Conservation (phyloP, 2,329 filamentous ascomycete genomes). For the Aspergillus thermomutatus region DNA sequence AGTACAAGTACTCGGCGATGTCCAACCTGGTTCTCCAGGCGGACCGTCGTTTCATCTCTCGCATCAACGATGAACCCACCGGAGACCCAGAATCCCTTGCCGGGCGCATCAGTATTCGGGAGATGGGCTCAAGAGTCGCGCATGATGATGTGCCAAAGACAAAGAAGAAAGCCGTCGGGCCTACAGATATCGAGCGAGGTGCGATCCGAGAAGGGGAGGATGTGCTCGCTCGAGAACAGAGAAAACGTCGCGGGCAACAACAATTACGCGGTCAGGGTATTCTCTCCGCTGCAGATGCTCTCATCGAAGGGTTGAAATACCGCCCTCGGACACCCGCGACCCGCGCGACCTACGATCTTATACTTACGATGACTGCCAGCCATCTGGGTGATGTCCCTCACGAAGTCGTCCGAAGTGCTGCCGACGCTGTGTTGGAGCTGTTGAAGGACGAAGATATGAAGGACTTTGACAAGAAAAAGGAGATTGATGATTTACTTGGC, state of each 20-base stretch:
- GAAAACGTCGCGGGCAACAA: conserved; percentile 72
- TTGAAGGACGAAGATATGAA: conserved; percentile 95
- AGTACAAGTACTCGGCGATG: conserved; percentile 99
- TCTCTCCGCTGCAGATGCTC: conserved; percentile 75
- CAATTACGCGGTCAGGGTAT: conserved; percentile 72
- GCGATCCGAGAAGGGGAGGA: conserved; percentile 76
- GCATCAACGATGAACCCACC: conserved; percentile 89
- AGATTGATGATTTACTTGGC: conserved; percentile 92
- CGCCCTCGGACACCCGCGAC: conserved; percentile 88
- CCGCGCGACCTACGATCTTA: conserved; percentile 88
- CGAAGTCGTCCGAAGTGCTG: conserved; percentile 87
- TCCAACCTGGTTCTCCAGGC: conserved; percentile 99
- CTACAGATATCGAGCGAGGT: conserved; percentile 71
- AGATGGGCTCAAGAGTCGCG: conserved; percentile 86
- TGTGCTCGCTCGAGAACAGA: conserved; percentile 77
- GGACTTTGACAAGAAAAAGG: conserved; percentile 97
- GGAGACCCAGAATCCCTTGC: conserved; percentile 97
- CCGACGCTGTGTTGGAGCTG: conserved; percentile 85
- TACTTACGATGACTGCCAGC: conserved; percentile 83
- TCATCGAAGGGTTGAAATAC: conserved; percentile 89
- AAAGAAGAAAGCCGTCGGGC: conserved; percentile 66
- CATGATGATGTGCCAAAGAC: conserved; percentile 77
- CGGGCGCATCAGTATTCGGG: conserved; percentile 84
- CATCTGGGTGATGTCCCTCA: conserved; percentile 90
- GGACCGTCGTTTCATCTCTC: conserved; percentile 90